Base-by-base conservation (phyloP, 2,329 filamentous ascomycete genomes). In the Microcera coccophila region DNA sequence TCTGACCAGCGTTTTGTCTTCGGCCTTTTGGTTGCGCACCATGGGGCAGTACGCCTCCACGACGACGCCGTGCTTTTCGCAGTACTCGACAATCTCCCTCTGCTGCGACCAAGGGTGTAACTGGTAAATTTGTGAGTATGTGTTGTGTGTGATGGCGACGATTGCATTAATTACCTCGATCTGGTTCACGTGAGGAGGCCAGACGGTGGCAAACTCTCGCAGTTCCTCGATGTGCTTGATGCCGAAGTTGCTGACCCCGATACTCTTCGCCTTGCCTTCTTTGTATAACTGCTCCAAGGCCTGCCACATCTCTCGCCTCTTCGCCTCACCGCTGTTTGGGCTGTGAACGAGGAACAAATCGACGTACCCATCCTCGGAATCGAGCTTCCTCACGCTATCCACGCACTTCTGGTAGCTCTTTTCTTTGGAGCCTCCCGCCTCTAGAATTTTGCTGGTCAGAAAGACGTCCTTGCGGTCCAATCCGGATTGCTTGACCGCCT, bases 31-130 rank as follows among this genome's bases (percentile, higher is more conserved):
- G 3, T 64, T 65, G 19, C 59, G 57, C 2, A 55, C 63, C 24
- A 70, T 56, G 1, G 68, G 67, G 15, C 66, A 65, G 38, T 69
- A 70, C 5, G 68, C 67, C 48, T 69, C 55, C 14, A 71, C 37
- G 18, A 63, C 37, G 69, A 93, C 90, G 61, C 82, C 83, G 62
- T 90, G 74, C 67, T 88, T 82, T 74, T 87, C 85, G 78, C 88
- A 93, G 58, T 67, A 71, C 14, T 55, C 47, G 11, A 66, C 65
- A 2, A 69, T 59, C 3, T 67, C 58, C 17, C 57, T 53, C 42
- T 71, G 69, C 61, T 87, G 84, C 53, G 74, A 78, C 82, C 82
- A 87, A 0, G 84, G 83, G 59, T 88, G 84, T 18, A 87, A 74
- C 81, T 86, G 8, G 22, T 7, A n/a, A n/a, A n/a, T n/a, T n/a